Percentiles rank a stretch among this genome's conserved stretches.
These are phyloP conservation scores for Crucihimalaya himalaica DNA, from an alignment of 345 rosid genomes.

Conservation along the genomic window DNA sequence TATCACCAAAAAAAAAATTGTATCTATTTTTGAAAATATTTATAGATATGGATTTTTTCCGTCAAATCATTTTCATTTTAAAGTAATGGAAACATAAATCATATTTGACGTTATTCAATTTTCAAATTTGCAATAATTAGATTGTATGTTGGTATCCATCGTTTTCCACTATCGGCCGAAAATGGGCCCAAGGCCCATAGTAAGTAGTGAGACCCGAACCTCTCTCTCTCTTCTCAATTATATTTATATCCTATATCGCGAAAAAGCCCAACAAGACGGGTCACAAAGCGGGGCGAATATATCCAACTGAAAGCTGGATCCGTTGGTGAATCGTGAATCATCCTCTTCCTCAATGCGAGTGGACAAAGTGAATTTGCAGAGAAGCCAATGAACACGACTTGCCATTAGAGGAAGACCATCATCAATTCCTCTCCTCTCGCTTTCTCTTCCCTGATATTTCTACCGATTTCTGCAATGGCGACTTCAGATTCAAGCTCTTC, in stretches of 20 bases:
- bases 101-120: no score
- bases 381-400: conserved; percentile 21
- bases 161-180: neutral
- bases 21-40: no score
- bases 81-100: no score
- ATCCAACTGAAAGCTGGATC: conserved; percentile 23
- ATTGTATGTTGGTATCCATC: neutral
- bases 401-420: conserved; percentile 9
- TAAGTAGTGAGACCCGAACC: neutral
- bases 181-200: neutral
- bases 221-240: neutral
- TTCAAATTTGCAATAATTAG: no score
- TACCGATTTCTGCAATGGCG: neutral
- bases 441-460: neutral
- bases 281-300: conserved; percentile 21
- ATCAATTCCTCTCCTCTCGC: neutral
- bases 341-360: conserved; percentile 17
- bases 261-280: conserved; percentile 10
- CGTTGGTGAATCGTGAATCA: conserved; percentile 29
- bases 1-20: no score
- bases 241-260: neutral
- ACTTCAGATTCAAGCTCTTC: conserved; percentile 42
- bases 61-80: no score
- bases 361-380: conserved; percentile 29
- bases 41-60: no score